Percentiles rank a stretch among this genome's conserved stretches.
Evolutionary conservation across 257 asterid species (phyloP).

Genomic region (Eustoma russellianum): DNA sequence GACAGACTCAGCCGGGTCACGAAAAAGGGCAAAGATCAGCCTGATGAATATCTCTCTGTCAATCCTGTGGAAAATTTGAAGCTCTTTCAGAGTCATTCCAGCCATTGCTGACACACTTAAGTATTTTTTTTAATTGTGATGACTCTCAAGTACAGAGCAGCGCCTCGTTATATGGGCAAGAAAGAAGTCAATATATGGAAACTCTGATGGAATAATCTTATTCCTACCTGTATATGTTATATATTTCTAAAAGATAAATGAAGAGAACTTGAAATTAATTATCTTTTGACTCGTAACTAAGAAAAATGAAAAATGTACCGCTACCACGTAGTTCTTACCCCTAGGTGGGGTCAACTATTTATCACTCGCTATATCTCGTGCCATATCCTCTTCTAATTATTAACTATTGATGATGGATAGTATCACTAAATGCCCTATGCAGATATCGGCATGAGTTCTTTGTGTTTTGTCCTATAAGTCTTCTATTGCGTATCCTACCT

Average conservation of each 20-base stretch:
- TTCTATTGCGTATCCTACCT: too few species aligned
- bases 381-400: too few species aligned
- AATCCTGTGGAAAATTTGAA: conserved; percentile 3
- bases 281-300: too few species aligned
- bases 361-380: too few species aligned
- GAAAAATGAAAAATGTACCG: too few species aligned
- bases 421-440: too few species aligned
- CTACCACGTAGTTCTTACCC: background rate
- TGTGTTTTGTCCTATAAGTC: too few species aligned
- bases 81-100: background rate
- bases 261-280: too few species aligned
- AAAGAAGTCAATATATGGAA: background rate
- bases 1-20: conserved; percentile 6
- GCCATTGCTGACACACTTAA: background rate
- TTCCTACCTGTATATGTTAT: background rate
- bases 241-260: background rate
- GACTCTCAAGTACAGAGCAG: background rate
- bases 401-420: too few species aligned
- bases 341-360: too few species aligned
- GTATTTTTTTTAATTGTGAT: background rate
- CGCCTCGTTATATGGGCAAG: background rate
- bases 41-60: conserved; percentile 9
- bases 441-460: too few species aligned
- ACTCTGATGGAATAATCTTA: background rate
- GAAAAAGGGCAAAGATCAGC: background rate